Conservation (phyloP, 208 protist genomes). For the Trypanosoma mega region DNA sequence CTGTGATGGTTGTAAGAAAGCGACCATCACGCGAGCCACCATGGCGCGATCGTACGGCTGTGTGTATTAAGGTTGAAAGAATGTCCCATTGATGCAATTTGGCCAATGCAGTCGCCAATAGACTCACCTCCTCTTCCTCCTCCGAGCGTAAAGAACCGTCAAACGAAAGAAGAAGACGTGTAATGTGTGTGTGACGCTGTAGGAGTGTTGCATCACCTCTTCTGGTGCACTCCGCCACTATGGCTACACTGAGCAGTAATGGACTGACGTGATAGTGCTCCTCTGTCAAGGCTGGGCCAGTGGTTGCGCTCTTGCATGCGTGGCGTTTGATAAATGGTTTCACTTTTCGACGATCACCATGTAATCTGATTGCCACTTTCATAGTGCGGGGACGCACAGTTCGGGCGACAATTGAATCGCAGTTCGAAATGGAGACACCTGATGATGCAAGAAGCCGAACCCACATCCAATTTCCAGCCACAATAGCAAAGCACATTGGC, state of each 20-base stretch:
- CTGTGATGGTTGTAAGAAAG: conserved; percentile 53
- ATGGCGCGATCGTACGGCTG: conserved; percentile 28
- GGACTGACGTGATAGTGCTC: conserved; percentile 43
- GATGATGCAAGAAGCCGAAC: conserved; percentile 57
- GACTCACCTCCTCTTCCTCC: conserved; percentile 54
- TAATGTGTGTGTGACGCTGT: conserved; percentile 41
- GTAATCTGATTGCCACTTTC: too few relatives aligned
- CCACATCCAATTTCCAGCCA: conserved; percentile 59
- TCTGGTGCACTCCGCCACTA: conserved; percentile 30
- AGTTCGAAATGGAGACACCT: conserved; percentile 43
- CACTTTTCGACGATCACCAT: conserved; percentile 5
- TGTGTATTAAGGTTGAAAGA: conserved; percentile 43
- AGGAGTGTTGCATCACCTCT: conserved; percentile 15
- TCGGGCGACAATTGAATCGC: conserved; percentile 42
- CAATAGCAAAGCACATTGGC: conserved; percentile 58
- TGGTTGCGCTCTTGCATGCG: conserved; percentile 2
- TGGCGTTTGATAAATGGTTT: conserved; percentile 8
- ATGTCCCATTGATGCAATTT: conserved; percentile 50
- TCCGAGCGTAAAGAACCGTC: conserved; percentile 47
- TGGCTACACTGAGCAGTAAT: conserved; percentile 43
- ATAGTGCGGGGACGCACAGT: conserved; percentile 1
- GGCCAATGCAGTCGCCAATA: conserved; percentile 46
- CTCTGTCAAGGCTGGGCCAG: conserved; percentile 22
- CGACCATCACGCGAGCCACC: conserved; percentile 2
- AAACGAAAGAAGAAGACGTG: conserved; percentile 45